phyloP scores from a whole-genome alignment of 169 alveolate species.

The Cryptosporidium sp. region DNA sequence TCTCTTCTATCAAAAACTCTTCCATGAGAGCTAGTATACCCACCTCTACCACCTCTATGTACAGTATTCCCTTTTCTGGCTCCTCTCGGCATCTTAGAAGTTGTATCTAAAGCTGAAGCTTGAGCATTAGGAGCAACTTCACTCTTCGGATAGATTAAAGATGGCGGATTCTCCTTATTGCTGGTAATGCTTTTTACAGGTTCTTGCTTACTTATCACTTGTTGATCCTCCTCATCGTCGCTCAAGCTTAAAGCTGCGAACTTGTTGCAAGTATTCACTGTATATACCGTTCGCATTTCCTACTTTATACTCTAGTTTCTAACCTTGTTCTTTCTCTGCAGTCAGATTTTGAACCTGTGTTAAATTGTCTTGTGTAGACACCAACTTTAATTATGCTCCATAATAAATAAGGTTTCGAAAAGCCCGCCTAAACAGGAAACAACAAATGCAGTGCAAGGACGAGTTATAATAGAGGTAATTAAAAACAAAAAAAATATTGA shows the following conservation, averaged over 20 bases:
- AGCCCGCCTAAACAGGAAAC: constrained; percentile 32
- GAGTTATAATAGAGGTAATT: background rate
- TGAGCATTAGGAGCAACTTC: background rate
- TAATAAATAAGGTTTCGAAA: background rate
- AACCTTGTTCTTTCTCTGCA: background rate
- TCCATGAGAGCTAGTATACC: constrained; percentile 40
- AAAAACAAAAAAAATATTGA: background rate
- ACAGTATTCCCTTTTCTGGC: constrained; percentile 35
- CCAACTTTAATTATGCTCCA: constrained; percentile 4
- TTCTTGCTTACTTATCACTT: constrained; percentile 2
- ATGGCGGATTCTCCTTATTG: constrained; percentile 30
- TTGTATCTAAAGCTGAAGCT: background rate
- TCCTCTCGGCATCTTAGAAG: constrained; percentile 9
- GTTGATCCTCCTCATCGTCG: constrained; percentile 51
- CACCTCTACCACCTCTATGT: constrained; percentile 75
- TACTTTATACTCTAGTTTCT: background rate
- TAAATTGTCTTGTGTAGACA: constrained; percentile 65
- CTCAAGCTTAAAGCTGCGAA: constrained; percentile 70
- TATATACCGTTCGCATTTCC: constrained; percentile 60
- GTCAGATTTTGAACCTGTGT: background rate
- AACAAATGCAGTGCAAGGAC: too few relatives aligned
- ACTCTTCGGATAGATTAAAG: constrained; percentile 40
- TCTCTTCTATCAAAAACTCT: constrained; percentile 68
- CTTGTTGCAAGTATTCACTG: constrained; percentile 70
- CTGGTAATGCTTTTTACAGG: background rate